Evolutionary conservation across 352 stramenopile genomes (phyloP), one percentile per base, ranked within the genome.

Genomic region (Globisporangium apiculatum): DNA sequence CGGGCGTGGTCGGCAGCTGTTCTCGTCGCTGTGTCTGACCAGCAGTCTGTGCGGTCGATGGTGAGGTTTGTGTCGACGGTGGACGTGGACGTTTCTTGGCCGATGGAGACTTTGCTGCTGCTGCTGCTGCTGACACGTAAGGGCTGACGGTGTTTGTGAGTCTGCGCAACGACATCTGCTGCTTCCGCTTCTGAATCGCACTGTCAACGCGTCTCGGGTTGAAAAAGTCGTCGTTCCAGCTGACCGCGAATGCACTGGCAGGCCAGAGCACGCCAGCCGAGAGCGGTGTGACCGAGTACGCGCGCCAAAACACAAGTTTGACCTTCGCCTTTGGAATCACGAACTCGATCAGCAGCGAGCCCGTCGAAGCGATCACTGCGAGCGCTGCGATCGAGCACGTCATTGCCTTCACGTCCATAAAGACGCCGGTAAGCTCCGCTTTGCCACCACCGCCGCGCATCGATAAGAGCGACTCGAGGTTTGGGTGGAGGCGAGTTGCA

Each of bases 181-280:
- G 11, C 7, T 31, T 9, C 1, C 38, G 47, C 3, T 31, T 46
- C 12, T 37, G 45, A 4, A 55, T 2, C 11, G 47, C 37, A 17
- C 10, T 31, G 14, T 24, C 11, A 15, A n/a, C 1, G 15, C 37
- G 31, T 5, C 37, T 17, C 10, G 51, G 17, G 2, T 41, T 15
- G 15, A 62, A 51, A 15, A 57, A n/a, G 8, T 62, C 48, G 42
- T 62, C 56, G 41, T 17, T 50, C 48, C 56, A 62, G 41, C 56
- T 52, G n/a, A 62, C 56, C 12, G 56, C 49, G 5, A 62, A 42
- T 3, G 40, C 36, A 7, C 8, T 62, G 5, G 56, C 51, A 2
- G 56, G 31, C 49, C 56, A 62, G 48, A 62, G 50, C 12, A 62
- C 56, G 2, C 56, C 41, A 14, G 48, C 48, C 0, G 56, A 57